These are phyloP conservation scores for Mycena venus DNA, from an alignment of 768 basidiomycete species.

Conservation along the genomic window DNA sequence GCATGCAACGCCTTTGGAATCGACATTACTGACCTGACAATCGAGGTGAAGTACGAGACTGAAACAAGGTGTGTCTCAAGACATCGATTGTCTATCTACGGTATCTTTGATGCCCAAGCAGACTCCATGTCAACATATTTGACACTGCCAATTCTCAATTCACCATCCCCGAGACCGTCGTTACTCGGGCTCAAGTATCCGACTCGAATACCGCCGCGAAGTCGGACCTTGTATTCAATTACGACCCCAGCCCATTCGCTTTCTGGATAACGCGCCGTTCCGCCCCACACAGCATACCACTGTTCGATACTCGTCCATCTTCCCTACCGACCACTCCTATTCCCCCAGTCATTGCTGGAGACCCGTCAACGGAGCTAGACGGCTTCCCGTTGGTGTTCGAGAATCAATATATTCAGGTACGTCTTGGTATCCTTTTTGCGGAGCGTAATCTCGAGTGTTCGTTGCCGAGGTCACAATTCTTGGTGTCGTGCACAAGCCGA, in stretches of 20 bases:
- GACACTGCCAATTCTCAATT: constrained; percentile 74
- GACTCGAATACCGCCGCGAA: constrained; percentile 31
- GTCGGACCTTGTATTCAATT: constrained; percentile 76
- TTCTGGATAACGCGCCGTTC: constrained; percentile 85
- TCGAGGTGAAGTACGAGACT: constrained; percentile 77
- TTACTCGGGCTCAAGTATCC: background rate
- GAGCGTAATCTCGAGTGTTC: too few species aligned
- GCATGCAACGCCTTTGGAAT: constrained; percentile 76
- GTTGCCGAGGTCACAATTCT: too few species aligned
- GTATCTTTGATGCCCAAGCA: constrained; percentile 38
- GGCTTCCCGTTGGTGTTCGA: constrained; percentile 52
- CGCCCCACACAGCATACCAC: constrained; percentile 62
- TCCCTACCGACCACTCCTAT: constrained; percentile 75
- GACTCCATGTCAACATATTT: constrained; percentile 76
- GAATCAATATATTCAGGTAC: constrained; percentile 83
- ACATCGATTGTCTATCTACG: too few species aligned
- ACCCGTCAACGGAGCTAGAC: constrained; percentile 68
- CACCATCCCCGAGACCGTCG: constrained; percentile 69
- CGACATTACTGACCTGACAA: constrained; percentile 69
- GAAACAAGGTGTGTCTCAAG: constrained; percentile 59
- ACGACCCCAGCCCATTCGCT: constrained; percentile 73
- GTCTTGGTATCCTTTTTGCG: background rate
- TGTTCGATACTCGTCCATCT: constrained; percentile 78
- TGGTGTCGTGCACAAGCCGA: too few species aligned
- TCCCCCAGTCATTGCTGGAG: constrained; percentile 61